phyloP scores from a whole-genome alignment of 257 asterid genomes.

The Linaria vulgaris region DNA sequence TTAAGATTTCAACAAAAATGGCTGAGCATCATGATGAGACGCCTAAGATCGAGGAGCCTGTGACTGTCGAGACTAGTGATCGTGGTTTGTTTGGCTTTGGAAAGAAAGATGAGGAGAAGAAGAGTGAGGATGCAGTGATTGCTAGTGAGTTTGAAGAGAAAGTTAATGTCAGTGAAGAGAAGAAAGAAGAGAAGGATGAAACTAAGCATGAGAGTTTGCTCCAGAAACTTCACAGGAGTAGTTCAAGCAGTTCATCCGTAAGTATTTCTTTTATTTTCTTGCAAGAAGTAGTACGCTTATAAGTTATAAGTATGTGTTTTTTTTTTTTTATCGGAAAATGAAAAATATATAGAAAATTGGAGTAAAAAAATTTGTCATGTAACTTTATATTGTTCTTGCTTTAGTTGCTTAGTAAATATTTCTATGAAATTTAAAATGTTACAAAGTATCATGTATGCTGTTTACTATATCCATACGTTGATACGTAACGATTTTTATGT shows the following conservation, averaged over 20 bases:
- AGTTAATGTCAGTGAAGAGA: slow-evolving; percentile 45
- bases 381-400: no score
- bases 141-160: slow-evolving; percentile 55
- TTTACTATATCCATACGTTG: no score
- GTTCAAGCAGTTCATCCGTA: slow-evolving; percentile 51
- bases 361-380: no score
- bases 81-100: slow-evolving; percentile 66
- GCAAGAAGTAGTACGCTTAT: no score
- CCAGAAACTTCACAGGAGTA: slow-evolving; percentile 46
- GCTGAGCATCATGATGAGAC: slow-evolving; percentile 42
- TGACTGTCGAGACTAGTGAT: slow-evolving; percentile 40
- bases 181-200: slow-evolving; percentile 43
- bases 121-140: slow-evolving; percentile 44
- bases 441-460: no score
- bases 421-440: no score
- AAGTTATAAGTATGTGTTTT: no score
- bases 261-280: background rate
- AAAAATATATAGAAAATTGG: no score
- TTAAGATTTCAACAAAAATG: no score
- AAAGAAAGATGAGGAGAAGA: slow-evolving; percentile 45
- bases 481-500: no score
- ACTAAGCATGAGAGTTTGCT: slow-evolving; percentile 47
- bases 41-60: slow-evolving; percentile 11
- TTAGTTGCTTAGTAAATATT: no score
- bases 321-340: no score